Evolutionary conservation across 1,284 basidiomycete species (phyloP), one percentile per base, ranked within the genome.

Genomic region (Rhodotorula mucilaginosa): DNA sequence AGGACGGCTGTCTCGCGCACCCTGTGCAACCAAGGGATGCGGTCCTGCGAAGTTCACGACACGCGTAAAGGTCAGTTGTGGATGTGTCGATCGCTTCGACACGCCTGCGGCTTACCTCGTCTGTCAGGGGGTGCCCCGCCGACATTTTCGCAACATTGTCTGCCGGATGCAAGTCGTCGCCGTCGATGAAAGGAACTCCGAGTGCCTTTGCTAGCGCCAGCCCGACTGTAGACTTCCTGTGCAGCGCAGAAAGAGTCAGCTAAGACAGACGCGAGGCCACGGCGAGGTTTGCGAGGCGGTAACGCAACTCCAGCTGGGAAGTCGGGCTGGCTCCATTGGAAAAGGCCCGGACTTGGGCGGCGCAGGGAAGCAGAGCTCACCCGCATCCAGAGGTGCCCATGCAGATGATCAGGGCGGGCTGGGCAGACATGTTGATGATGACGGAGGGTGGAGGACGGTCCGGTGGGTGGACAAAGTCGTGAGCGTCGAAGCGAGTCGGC

Each of bases 61-160:
- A 34, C 34, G 34, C 34, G 34, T 34, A 34, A 13, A 54, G 31
- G 54, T 26, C 19, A 26, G 46, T n/a, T 51, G 47, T 19, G 6
- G 23, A 44, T 44, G 1, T 5, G 18, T 5, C 26, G 46, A 13
- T 21, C 39, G 44, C 12, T 10, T n/a, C 34, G 10, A 39, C 7
- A 8, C 3, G 18, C 16, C 31, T 39, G 8, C 58, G 31, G 39
- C 23, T 47, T 5, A 78, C 93, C 7, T 82, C 85, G 79, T 97
- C 94, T 2, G 84, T 88, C 69, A 98, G 83, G 0, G 93, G 89
- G n/a, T 84, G 83, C 0, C 93, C 92, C 1, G 81, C 78, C 2
- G 88, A 85, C 94, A 97, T 97, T 85, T 97, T 97, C 47, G 86
- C 89, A 59, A 97, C 87, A 81, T 97, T 97, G 10, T 85, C 80